Conservation (phyloP, 768 basidiomycete genomes). For the Trametes cingulata region DNA sequence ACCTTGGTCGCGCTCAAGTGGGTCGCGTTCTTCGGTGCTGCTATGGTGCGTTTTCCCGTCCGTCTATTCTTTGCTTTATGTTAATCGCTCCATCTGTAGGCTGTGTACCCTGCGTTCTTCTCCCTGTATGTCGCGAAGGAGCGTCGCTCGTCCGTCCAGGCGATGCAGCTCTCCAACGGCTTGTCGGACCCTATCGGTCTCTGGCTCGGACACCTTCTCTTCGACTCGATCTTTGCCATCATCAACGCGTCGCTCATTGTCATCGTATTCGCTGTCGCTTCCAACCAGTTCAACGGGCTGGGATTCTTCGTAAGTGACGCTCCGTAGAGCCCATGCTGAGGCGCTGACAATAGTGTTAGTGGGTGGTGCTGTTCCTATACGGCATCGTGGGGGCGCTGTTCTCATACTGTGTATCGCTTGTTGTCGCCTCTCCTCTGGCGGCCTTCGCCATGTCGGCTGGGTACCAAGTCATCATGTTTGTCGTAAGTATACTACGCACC, state of each 20-base stretch:
- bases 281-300: slow-evolving; percentile 67
- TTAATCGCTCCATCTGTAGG: slow-evolving; percentile 36
- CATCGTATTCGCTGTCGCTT: slow-evolving; percentile 56
- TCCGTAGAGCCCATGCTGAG: too few species aligned
- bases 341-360: slow-evolving; percentile 42
- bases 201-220: slow-evolving; percentile 79
- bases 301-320: slow-evolving; percentile 55
- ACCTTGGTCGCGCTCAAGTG: slow-evolving; percentile 69
- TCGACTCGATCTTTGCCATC: slow-evolving; percentile 62
- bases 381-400: slow-evolving; percentile 69
- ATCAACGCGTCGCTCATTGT: slow-evolving; percentile 64
- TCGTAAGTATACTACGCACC: slow-evolving; percentile 48
- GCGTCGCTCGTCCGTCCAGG: slow-evolving; percentile 69
- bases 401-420: slow-evolving; percentile 63
- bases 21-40: slow-evolving; percentile 71
- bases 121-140: slow-evolving; percentile 76
- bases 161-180: slow-evolving; percentile 83
- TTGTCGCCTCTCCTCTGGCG: slow-evolving; percentile 64
- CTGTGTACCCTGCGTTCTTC: slow-evolving; percentile 82
- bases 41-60: slow-evolving; percentile 51
- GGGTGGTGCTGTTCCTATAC: slow-evolving; percentile 70
- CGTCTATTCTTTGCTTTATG: background rate
- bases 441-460: slow-evolving; percentile 74
- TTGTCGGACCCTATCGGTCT: slow-evolving; percentile 66
- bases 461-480: slow-evolving; percentile 70